Evolutionary conservation across 2,329 filamentous ascomycete species (phyloP), one percentile per base, ranked within the genome.

Genomic region (Didymosphaeria variabile): DNA sequence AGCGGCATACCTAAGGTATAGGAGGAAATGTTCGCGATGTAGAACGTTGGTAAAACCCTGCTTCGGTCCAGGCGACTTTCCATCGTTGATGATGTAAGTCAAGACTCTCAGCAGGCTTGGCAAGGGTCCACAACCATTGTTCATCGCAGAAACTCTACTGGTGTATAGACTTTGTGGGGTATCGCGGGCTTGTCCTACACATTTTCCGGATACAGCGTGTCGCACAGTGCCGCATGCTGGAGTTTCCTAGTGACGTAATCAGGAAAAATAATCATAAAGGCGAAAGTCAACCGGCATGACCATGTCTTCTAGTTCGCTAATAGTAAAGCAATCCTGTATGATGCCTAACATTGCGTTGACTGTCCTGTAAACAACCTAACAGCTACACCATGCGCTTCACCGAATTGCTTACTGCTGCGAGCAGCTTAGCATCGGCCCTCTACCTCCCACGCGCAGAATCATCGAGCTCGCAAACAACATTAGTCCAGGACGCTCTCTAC

Each of bases 401-500:
- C 21, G 29, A 19, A 5, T 19, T 55, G 23, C 15, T 38, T 12
- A 38, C 40, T 17, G 12, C 12, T 5, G 29, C 23, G 17, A 19
- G 13, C 17, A 19, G 17, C 13, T 15, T 32, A 15, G 52, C 52
- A 5, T 44, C 52, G 15, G 40, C 52, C 10, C 12, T 45, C 21
- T 53, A 42, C 34, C 21, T 53, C 34, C 34, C 50, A 2, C 50
- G 50, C 36, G 9, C 31, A 19, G n/a, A 21, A 12, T 12, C 31
- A 9, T 23, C 50, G 2, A 29, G 4, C 21, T 42, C 34, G 13
- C 49, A 23, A 42, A 32, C 21, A n/a, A 15, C 51, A 15, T 36
- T 44, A 21, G 51, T 54, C 23, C 51, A 54, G 31, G 38, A 54
- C 21, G 36, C 51, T 10, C 51, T 54, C 12, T 54, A 54, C 51